phyloP scores from a whole-genome alignment of 352 stramenopile genomes.

The Phytophthora uliginosa region DNA sequence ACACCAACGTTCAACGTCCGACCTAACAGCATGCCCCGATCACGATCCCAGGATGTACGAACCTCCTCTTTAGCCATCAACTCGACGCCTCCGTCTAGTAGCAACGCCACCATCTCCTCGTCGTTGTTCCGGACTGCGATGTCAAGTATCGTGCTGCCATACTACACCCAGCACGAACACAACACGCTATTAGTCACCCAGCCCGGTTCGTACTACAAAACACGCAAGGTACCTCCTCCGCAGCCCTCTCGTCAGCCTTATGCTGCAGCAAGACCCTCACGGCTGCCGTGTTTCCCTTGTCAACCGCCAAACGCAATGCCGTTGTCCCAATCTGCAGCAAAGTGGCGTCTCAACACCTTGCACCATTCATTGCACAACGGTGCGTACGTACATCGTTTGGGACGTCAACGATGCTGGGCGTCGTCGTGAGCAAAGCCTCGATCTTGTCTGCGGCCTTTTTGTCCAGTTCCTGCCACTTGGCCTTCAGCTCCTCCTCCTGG shows the following conservation, averaged over 20 bases:
- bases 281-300: slow-evolving; percentile 3
- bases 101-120: slow-evolving; percentile 62
- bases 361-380: background rate
- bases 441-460: background rate
- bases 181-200: background rate
- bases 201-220: background rate
- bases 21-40: too few species aligned
- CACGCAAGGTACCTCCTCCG: background rate
- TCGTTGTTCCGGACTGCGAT: slow-evolving; percentile 74
- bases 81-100: slow-evolving; percentile 67
- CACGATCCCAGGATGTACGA: background rate
- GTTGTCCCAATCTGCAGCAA: slow-evolving; percentile 1
- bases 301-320: slow-evolving; percentile 1
- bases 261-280: background rate
- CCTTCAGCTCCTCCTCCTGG: background rate
- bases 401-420: background rate
- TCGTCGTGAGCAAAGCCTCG: background rate
- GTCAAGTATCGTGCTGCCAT: slow-evolving; percentile 72
- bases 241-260: background rate
- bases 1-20: too few species aligned
- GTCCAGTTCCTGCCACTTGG: background rate
- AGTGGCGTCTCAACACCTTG: background rate
- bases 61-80: slow-evolving; percentile 3
- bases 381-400: background rate
- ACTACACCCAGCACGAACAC: background rate